Evolutionary conservation across 1,284 basidiomycete genomes (phyloP).

Genomic region (Trametes sp.): DNA sequence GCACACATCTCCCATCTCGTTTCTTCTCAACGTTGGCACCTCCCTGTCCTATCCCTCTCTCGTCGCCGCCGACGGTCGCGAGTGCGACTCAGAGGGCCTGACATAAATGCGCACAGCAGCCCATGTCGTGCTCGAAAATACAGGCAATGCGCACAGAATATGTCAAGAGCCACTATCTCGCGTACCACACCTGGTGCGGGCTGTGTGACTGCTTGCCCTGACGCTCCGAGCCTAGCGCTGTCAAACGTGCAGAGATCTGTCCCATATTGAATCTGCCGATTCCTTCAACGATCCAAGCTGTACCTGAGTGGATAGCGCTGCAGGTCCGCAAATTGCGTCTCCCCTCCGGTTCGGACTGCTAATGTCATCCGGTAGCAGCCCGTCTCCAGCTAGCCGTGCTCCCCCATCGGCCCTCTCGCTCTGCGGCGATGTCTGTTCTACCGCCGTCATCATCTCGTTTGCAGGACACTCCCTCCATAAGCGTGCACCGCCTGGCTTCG

Average conservation of each 20-base stretch:
- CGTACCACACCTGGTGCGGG: slow-evolving; percentile 10
- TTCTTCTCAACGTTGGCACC: slow-evolving; percentile 19
- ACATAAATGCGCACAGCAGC: background rate
- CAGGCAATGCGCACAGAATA: slow-evolving; percentile 10
- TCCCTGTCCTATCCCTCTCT: background rate
- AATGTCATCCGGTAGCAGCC: slow-evolving; percentile 23
- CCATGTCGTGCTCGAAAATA: background rate
- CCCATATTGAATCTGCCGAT: slow-evolving; percentile 7
- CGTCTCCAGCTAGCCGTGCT: background rate
- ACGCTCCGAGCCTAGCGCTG: slow-evolving; percentile 8
- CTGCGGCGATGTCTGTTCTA: slow-evolving; percentile 8
- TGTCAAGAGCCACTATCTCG: slow-evolving; percentile 7
- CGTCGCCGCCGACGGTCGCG: slow-evolving; percentile 9
- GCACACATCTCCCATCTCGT: slow-evolving; percentile 18
- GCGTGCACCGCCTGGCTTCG: slow-evolving; percentile 19
- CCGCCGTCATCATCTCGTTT: slow-evolving; percentile 5
- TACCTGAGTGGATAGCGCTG: slow-evolving; percentile 8
- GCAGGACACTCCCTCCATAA: slow-evolving; percentile 1
- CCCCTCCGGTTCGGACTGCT: slow-evolving; percentile 26
- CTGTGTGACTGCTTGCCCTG: slow-evolving; percentile 13
- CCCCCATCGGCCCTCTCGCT: background rate
- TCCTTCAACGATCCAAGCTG: slow-evolving; percentile 11
- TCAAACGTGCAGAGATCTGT: slow-evolving; percentile 16
- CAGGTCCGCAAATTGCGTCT: slow-evolving; percentile 16
- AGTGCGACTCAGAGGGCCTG: background rate